Conservation (phyloP, 768 basidiomycete species). For the Mycena kentingensis region DNA sequence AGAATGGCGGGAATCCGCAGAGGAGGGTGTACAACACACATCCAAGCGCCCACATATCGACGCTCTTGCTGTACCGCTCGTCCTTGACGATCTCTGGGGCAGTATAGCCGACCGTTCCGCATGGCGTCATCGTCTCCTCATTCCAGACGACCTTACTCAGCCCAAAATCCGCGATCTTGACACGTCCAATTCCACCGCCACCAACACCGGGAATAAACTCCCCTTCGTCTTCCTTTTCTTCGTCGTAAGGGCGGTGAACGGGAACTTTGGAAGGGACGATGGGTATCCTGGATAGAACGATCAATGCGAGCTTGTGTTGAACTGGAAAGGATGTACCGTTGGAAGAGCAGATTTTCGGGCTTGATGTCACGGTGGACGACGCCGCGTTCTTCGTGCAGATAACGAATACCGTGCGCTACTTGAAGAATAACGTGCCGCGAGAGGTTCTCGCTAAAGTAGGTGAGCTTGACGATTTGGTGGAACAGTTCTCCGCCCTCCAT, state of each 20-base stretch:
- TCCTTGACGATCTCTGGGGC: slow-evolving; percentile 99
- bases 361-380: slow-evolving; percentile 99
- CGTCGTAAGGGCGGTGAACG: slow-evolving; percentile 85
- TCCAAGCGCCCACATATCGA: slow-evolving; percentile 99
- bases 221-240: slow-evolving; percentile 98
- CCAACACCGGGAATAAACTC: slow-evolving; percentile 91
- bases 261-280: slow-evolving; percentile 83
- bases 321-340: no score
- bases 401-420: slow-evolving; percentile 90
- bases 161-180: slow-evolving; percentile 99
- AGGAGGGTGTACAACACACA: slow-evolving; percentile 98
- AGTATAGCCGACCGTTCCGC: slow-evolving; percentile 99
- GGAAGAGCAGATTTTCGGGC: slow-evolving; percentile 95
- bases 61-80: slow-evolving; percentile 93
- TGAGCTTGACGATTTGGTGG: slow-evolving; percentile 98
- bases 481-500: slow-evolving; percentile 99
- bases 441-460: slow-evolving; percentile 98
- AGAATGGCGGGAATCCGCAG: slow-evolving; percentile 97
- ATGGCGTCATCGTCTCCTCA: slow-evolving; percentile 98
- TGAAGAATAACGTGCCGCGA: slow-evolving; percentile 96
- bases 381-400: slow-evolving; percentile 96
- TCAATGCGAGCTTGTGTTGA: no score
- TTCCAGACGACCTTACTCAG: slow-evolving; percentile 98
- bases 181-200: slow-evolving; percentile 94
- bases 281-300: slow-evolving; percentile 90